These are phyloP conservation scores for Candida vaughaniae DNA, from an alignment of 805 yeast genomes.

Conservation along the genomic window DNA sequence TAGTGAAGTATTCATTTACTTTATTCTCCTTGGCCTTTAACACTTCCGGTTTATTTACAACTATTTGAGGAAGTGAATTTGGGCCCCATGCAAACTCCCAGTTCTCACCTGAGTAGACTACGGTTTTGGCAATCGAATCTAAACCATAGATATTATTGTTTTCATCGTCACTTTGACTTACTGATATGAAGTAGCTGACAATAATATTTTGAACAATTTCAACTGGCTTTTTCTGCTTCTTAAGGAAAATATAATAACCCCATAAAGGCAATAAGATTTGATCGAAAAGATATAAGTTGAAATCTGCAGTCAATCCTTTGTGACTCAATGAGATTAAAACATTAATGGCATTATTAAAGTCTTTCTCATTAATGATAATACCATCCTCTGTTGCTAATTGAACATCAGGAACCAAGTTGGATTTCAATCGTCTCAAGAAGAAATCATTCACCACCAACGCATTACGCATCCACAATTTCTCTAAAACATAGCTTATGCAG, in stretches of 20 bases:
- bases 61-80: slow-evolving; percentile 35
- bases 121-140: slow-evolving; percentile 32
- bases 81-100: slow-evolving; percentile 48
- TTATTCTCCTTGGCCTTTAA: slow-evolving; percentile 20
- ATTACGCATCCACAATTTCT: slow-evolving; percentile 51
- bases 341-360: slow-evolving; percentile 61
- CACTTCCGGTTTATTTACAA: slow-evolving; percentile 4
- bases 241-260: slow-evolving; percentile 44
- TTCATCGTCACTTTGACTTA: slow-evolving; percentile 17
- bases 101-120: slow-evolving; percentile 25
- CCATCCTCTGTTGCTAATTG: slow-evolving; percentile 13
- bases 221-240: slow-evolving; percentile 25
- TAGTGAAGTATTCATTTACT: slow-evolving; percentile 24
- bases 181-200: slow-evolving; percentile 33
- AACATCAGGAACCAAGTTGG: slow-evolving; percentile 35
- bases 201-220: slow-evolving; percentile 38
- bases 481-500: slow-evolving; percentile 55
- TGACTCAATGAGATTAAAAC: slow-evolving; percentile 64
- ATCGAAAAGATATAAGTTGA: slow-evolving; percentile 22
- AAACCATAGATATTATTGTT: slow-evolving; percentile 20
- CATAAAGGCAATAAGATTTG: slow-evolving; percentile 40
- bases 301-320: slow-evolving; percentile 25
- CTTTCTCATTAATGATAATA: slow-evolving; percentile 43
- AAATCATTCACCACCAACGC: slow-evolving; percentile 55
- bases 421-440: slow-evolving; percentile 52